phyloP scores from a whole-genome alignment of 2,329 filamentous ascomycete species.

The Dothideomycetidae sp. region DNA sequence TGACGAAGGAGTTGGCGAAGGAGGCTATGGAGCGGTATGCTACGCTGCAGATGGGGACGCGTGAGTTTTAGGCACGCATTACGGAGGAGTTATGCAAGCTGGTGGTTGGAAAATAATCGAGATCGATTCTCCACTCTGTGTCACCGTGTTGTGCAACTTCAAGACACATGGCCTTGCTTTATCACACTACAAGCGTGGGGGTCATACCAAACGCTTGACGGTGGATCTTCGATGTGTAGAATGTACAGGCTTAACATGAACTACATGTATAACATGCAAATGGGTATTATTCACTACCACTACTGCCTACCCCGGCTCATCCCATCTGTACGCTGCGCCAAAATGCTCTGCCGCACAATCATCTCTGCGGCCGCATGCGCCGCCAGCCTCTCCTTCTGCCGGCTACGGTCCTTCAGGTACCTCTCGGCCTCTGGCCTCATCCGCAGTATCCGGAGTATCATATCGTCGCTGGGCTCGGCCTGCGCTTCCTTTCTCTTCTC shows the following conservation, averaged over 20 bases:
- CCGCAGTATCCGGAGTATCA: constrained; percentile 85
- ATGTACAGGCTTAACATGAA: too few relatives aligned
- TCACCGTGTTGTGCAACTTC: too few relatives aligned
- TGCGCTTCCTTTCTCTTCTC: constrained; percentile 92
- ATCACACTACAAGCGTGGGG: too few relatives aligned
- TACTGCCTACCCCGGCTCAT: constrained; percentile 9
- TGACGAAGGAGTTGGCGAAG: constrained; percentile 35
- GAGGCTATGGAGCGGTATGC: constrained; percentile 38
- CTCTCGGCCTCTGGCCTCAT: constrained; percentile 83
- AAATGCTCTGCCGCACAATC: constrained; percentile 86
- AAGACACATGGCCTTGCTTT: too few relatives aligned
- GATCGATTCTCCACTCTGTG: too few relatives aligned
- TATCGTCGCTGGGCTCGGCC: constrained; percentile 92
- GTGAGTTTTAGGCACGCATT: neutral
- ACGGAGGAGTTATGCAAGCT: neutral
- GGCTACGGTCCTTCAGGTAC: constrained; percentile 79
- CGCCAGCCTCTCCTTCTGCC: constrained; percentile 86
- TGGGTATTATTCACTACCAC: too few relatives aligned
- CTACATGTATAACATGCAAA: too few relatives aligned
- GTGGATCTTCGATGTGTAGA: too few relatives aligned
- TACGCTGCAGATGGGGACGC: constrained; percentile 21
- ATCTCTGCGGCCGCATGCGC: constrained; percentile 81
- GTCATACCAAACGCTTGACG: too few relatives aligned
- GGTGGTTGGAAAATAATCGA: neutral
- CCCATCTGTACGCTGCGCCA: constrained; percentile 25